A percentile compares a stretch with the other conserved stretches of the same genome.
phyloP scores from a whole-genome alignment of 2,329 filamentous ascomycete genomes.

The Trichoderma pleuroti region DNA sequence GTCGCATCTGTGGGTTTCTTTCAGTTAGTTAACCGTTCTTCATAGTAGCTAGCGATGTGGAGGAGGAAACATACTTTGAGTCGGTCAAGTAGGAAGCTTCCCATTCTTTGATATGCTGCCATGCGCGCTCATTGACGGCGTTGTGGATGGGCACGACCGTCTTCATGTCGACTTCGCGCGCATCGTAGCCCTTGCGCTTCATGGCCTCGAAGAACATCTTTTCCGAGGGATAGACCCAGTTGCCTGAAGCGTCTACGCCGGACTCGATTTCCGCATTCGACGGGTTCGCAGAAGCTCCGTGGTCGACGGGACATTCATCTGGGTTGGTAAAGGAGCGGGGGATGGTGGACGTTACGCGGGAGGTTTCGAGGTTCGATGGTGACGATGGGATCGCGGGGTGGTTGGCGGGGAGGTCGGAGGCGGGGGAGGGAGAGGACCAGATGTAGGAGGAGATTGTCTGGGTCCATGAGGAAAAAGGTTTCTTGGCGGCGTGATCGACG shows the following conservation, averaged over 20 bases:
- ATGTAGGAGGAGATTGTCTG: conserved; percentile 42
- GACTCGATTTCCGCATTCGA: conserved; percentile 79
- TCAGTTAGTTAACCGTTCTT: not conserved
- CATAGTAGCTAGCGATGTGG: not conserved
- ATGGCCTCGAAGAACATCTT: conserved; percentile 98
- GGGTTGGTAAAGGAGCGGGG: conserved; percentile 53
- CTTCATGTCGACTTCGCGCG: conserved; percentile 71
- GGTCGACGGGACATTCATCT: conserved; percentile 38
- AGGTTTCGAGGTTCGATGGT: conserved; percentile 51
- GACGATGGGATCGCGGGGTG: conserved; percentile 17
- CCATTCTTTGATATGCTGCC: conserved; percentile 88
- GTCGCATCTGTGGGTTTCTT: conserved; percentile 47
- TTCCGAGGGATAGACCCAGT: conserved; percentile 97
- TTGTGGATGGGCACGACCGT: conserved; percentile 97
- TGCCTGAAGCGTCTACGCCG: conserved; percentile 68
- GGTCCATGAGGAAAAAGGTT: conserved; percentile 39
- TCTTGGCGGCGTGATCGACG: conserved; percentile 31
- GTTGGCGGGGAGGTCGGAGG: conserved; percentile 22
- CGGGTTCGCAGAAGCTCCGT: conserved; percentile 57
- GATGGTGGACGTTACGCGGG: conserved; percentile 76
- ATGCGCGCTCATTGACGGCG: conserved; percentile 94
- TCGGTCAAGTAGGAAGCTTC: conserved; percentile 63
- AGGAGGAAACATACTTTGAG: conserved; percentile 47
- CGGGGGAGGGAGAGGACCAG: conserved; percentile 35
- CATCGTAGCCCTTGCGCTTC: conserved; percentile 81